Evolutionary conservation across 345 rosid species (phyloP).

Genomic region (Populus deltoides): DNA sequence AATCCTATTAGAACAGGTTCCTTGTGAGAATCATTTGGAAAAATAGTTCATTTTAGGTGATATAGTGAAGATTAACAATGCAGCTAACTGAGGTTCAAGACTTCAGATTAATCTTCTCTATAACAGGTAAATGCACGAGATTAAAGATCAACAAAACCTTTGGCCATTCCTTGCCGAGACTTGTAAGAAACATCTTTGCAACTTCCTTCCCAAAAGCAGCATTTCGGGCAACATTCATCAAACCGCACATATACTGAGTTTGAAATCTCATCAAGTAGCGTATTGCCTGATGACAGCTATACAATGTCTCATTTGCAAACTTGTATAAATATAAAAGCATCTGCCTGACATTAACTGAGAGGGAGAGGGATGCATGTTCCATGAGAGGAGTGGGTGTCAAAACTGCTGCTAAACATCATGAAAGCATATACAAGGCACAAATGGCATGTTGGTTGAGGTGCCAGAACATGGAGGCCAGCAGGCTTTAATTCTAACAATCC

Average conservation of each 20-base stretch:
- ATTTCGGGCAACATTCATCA: conserved; percentile 76
- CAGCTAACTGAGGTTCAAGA: not conserved
- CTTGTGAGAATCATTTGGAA: not conserved
- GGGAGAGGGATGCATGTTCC: too few species aligned
- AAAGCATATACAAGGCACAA: not conserved
- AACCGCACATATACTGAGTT: conserved; percentile 69
- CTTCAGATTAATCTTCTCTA: not conserved
- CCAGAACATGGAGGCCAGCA: not conserved
- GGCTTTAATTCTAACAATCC: not conserved
- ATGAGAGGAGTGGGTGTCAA: too few species aligned
- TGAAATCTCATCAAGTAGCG: conserved; percentile 87
- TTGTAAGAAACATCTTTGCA: conserved; percentile 56
- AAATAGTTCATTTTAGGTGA: not conserved
- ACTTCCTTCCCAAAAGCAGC: conserved; percentile 83
- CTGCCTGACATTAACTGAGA: not conserved
- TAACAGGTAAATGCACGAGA: not conserved
- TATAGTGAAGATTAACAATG: not conserved
- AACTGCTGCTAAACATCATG: not conserved
- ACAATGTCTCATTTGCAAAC: not conserved
- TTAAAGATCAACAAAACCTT: conserved; percentile 28
- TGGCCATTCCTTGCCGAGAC: conserved; percentile 51
- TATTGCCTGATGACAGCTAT: conserved; percentile 45
- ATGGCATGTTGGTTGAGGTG: not conserved
- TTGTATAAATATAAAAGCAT: not conserved
- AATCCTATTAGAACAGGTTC: conserved; percentile 28